Percentiles rank a stretch among this genome's conserved stretches.
These are phyloP conservation scores for Antrodiella citrinella DNA, from an alignment of 768 basidiomycete species.

Conservation along the genomic window DNA sequence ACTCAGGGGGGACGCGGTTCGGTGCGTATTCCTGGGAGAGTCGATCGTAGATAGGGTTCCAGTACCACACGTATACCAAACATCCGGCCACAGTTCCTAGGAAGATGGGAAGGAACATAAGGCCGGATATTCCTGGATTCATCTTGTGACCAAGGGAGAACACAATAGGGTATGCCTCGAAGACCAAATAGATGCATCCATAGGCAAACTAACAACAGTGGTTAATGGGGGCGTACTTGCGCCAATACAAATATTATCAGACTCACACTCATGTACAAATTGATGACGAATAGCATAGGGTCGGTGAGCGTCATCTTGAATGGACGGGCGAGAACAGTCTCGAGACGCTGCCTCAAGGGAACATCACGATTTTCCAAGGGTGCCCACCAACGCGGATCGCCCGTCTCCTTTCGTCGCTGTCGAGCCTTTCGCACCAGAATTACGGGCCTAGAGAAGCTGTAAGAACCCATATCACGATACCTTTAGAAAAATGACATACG, in stretches of 20 bases:
- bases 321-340: conserved; percentile 45
- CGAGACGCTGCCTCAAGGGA: conserved; percentile 34
- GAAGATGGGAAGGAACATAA: conserved; percentile 48
- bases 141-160: conserved; percentile 43
- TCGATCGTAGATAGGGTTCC: conserved; percentile 40
- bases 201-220: conserved; percentile 24
- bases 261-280: conserved; percentile 52
- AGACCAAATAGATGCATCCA: neutral
- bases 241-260: neutral
- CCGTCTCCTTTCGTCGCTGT: conserved; percentile 41
- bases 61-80: conserved; percentile 33
- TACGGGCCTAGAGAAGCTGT: conserved; percentile 32
- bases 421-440: conserved; percentile 47
- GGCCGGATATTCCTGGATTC: conserved; percentile 38
- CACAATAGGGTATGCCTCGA: conserved; percentile 33
- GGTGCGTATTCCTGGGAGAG: conserved; percentile 37
- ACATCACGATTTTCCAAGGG: conserved; percentile 38
- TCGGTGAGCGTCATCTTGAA: conserved; percentile 59
- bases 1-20: conserved; percentile 51
- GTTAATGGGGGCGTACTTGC: neutral
- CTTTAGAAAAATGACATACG: conserved; percentile 24
- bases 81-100: conserved; percentile 40
- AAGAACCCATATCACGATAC: neutral
- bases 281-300: conserved; percentile 57
- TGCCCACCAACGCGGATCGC: conserved; percentile 44